Evolutionary conservation across 129 eudicot genomes (phyloP).

Genomic region (Flaveria sonorensis): DNA sequence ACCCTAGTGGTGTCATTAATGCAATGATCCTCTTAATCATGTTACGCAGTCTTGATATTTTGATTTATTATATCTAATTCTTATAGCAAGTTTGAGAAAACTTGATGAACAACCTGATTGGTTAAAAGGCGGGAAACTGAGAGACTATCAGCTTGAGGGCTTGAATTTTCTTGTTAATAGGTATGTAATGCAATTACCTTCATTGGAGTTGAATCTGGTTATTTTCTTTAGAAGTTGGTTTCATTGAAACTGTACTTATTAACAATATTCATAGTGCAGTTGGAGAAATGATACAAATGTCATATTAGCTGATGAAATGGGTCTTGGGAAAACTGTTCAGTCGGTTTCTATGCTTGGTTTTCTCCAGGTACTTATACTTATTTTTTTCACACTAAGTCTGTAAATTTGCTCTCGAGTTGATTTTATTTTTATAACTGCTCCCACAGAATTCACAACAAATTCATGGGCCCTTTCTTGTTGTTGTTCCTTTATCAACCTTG

Average conservation of each 20-base stretch:
- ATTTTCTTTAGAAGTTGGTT: background rate
- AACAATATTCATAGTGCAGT: constrained; percentile 56
- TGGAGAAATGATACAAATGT: constrained; percentile 99
- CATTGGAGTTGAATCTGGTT: constrained; percentile 8
- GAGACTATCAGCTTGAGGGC: constrained; percentile 99
- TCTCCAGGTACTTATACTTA: constrained; percentile 57
- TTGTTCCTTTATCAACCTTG: constrained; percentile 92
- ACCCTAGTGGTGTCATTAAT: background rate
- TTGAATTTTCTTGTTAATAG: constrained; percentile 97
- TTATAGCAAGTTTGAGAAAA: constrained; percentile 87
- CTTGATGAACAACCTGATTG: constrained; percentile 99
- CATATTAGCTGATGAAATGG: constrained; percentile 99
- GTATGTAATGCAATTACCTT: constrained; percentile 41
- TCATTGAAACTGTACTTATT: constrained; percentile 37
- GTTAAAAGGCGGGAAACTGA: constrained; percentile 93
- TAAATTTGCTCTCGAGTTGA: constrained; percentile 11
- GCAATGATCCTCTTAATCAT: background rate
- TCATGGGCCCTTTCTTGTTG: constrained; percentile 98
- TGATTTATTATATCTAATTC: constrained; percentile 16
- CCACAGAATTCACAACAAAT: constrained; percentile 92
- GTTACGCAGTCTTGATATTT: constrained; percentile 2
- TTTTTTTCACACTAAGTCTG: constrained; percentile 3
- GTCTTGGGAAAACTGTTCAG: constrained; percentile 99
- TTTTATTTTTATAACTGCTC: constrained; percentile 14
- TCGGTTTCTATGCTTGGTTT: constrained; percentile 99